These are phyloP conservation scores for Colletotrichum caudatum DNA, from an alignment of 2,329 filamentous ascomycete species.

Conservation along the genomic window DNA sequence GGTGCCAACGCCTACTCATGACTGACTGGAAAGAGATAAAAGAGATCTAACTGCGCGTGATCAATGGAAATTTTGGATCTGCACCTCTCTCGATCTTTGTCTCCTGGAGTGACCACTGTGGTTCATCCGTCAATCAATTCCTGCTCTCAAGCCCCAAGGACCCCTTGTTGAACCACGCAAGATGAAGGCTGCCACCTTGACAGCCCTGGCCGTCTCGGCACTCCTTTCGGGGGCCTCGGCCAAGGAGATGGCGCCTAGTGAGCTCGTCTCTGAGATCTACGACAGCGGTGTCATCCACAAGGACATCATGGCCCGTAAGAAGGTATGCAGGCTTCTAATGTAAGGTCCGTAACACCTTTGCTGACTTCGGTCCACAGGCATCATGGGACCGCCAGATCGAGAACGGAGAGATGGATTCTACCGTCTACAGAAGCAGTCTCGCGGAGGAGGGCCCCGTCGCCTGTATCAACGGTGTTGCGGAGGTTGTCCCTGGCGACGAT, in stretches of 20 bases:
- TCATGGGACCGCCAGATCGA: slow-evolving; percentile 40
- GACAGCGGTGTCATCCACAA: slow-evolving; percentile 43
- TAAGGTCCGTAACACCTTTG: no score
- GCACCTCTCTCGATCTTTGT: slow-evolving; percentile 23
- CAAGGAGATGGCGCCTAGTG: slow-evolving; percentile 43
- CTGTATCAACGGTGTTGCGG: slow-evolving; percentile 41
- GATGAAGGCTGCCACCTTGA: slow-evolving; percentile 39
- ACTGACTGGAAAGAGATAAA: slow-evolving; percentile 23
- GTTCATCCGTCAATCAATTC: slow-evolving; percentile 20
- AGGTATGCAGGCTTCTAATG: slow-evolving; percentile 5
- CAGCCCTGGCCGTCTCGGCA: slow-evolving; percentile 34
- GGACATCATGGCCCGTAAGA: slow-evolving; percentile 43
- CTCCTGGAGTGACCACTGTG: slow-evolving; percentile 21
- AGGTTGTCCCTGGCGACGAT: slow-evolving; percentile 40
- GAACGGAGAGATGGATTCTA: slow-evolving; percentile 39
- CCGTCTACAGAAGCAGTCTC: slow-evolving; percentile 36
- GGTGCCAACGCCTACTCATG: slow-evolving; percentile 14
- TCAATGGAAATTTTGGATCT: neutral
- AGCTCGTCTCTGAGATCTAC: slow-evolving; percentile 42
- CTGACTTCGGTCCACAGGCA: slow-evolving; percentile 9
- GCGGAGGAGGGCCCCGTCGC: slow-evolving; percentile 38
- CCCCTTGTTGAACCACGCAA: slow-evolving; percentile 21
- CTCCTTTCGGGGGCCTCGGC: slow-evolving; percentile 39
- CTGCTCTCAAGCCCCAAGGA: slow-evolving; percentile 18
- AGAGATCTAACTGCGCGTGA: neutral